phyloP scores from a whole-genome alignment of 2,329 filamentous ascomycete species.

The Aureobasidium sp. region DNA sequence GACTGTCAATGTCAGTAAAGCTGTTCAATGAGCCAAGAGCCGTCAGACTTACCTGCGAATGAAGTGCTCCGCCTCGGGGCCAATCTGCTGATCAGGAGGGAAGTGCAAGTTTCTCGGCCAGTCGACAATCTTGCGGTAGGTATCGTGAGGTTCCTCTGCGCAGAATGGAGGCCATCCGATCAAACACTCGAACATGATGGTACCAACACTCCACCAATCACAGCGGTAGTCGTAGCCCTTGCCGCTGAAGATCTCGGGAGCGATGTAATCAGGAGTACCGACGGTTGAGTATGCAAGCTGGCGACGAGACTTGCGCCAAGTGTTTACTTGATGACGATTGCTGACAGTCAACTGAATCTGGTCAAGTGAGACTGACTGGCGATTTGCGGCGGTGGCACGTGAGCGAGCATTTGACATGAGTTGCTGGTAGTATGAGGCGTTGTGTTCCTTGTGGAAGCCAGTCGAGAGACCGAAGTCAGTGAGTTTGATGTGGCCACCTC shows the following conservation, averaged over 20 bases:
- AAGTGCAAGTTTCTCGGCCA: constrained; percentile 96
- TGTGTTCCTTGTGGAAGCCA: constrained; percentile 94
- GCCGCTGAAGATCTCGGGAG: constrained; percentile 94
- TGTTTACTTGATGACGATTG: constrained; percentile 96
- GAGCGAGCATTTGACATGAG: constrained; percentile 59
- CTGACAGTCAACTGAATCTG: constrained; percentile 98
- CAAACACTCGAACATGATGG: constrained; percentile 99
- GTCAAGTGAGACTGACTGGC: constrained; percentile 91
- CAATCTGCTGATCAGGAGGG: constrained; percentile 87
- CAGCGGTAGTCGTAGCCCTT: constrained; percentile 95
- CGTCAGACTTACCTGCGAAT: constrained; percentile 66
- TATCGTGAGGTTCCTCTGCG: constrained; percentile 93
- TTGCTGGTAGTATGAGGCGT: constrained; percentile 97
- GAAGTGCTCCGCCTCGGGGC: constrained; percentile 81
- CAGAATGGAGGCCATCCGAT: constrained; percentile 99
- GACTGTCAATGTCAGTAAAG: constrained; percentile 43
- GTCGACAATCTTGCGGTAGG: constrained; percentile 98
- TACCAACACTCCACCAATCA: constrained; percentile 98
- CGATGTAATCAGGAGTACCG: constrained; percentile 96
- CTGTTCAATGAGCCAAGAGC: background rate
- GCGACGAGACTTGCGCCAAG: constrained; percentile 91
- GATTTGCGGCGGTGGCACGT: constrained; percentile 52
- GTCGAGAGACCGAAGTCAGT: constrained; percentile 98
- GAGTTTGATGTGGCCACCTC: constrained; percentile 93
- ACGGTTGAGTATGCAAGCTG: constrained; percentile 98